Percentiles rank a stretch among this genome's conserved stretches.
Evolutionary conservation across 768 basidiomycete genomes (phyloP).

Genomic region (Kondoa malvinella): DNA sequence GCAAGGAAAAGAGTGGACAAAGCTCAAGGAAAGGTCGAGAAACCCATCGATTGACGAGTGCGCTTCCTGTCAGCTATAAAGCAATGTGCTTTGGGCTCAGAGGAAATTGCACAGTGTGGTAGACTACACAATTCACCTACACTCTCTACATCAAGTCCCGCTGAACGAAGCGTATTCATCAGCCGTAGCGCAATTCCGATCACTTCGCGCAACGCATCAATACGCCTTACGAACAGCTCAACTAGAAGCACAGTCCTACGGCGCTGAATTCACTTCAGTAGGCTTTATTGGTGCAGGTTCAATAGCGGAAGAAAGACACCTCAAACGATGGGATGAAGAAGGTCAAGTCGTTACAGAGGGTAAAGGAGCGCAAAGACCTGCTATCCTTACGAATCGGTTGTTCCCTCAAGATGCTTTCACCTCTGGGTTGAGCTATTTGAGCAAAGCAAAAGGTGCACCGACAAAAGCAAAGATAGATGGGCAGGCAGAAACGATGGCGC

Average conservation of each 20-base stretch:
- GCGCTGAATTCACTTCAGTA: constrained; percentile 40
- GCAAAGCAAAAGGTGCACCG: no score
- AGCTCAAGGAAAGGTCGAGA: constrained; percentile 59
- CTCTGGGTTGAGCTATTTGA: no score
- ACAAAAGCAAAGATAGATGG: no score
- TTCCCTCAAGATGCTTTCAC: no score
- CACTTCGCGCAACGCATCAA: constrained; percentile 68
- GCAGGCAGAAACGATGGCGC: no score
- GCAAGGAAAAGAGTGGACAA: constrained; percentile 44
- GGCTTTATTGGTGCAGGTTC: neutral
- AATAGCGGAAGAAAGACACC: neutral
- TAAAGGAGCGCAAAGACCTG: neutral
- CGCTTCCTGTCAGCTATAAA: constrained; percentile 29
- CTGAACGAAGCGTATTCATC: constrained; percentile 63
- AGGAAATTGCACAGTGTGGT: constrained; percentile 43
- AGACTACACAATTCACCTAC: constrained; percentile 60
- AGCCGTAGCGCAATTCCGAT: constrained; percentile 69
- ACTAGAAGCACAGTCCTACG: constrained; percentile 61
- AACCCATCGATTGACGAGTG: constrained; percentile 85
- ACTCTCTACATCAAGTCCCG: constrained; percentile 46
- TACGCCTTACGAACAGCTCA: constrained; percentile 57
- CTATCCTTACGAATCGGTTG: no score
- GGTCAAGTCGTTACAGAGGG: neutral
- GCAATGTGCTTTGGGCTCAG: neutral
- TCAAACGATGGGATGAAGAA: neutral